These are phyloP conservation scores for Protomyces pachydermus DNA, from an alignment of 1,139 yeast genomes.

Conservation along the genomic window DNA sequence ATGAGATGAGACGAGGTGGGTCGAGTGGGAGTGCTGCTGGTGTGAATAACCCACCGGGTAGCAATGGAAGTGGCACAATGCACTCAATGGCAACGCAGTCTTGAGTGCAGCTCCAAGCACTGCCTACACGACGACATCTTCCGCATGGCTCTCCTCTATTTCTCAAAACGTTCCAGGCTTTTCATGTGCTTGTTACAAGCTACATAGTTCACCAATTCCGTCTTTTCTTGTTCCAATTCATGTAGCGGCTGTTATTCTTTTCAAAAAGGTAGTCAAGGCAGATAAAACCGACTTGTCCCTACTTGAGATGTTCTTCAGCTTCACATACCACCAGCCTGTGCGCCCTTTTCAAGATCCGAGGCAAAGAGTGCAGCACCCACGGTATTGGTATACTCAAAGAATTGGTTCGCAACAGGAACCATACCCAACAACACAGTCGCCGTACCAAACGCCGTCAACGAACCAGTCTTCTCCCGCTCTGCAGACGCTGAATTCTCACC, in stretches of 20 bases:
- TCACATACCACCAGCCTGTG: not conserved
- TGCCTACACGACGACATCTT: too few relatives aligned
- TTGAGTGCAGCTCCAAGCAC: not conserved
- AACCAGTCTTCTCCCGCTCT: slow-evolving; percentile 6
- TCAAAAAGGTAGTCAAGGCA: too few relatives aligned
- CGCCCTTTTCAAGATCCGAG: slow-evolving; percentile 58
- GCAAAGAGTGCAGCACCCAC: slow-evolving; percentile 26
- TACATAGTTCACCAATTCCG: too few relatives aligned
- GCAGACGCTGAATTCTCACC: slow-evolving; percentile 3
- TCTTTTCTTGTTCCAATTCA: too few relatives aligned
- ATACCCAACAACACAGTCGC: slow-evolving; percentile 16
- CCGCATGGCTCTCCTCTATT: too few relatives aligned
- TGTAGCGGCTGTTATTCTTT: too few relatives aligned
- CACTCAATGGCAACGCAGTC: not conserved
- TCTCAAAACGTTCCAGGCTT: too few relatives aligned
- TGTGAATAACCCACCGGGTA: not conserved
- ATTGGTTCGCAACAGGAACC: slow-evolving; percentile 20
- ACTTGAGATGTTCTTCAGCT: too few relatives aligned
- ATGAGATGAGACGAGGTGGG: slow-evolving; percentile 7
- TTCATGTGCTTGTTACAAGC: too few relatives aligned
- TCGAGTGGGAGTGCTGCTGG: not conserved
- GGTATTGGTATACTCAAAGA: slow-evolving; percentile 12
- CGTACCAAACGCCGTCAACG: slow-evolving; percentile 19
- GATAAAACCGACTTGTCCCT: too few relatives aligned
- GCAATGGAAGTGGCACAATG: not conserved